phyloP scores from a whole-genome alignment of 768 basidiomycete species.

The Boletus reticulatus region DNA sequence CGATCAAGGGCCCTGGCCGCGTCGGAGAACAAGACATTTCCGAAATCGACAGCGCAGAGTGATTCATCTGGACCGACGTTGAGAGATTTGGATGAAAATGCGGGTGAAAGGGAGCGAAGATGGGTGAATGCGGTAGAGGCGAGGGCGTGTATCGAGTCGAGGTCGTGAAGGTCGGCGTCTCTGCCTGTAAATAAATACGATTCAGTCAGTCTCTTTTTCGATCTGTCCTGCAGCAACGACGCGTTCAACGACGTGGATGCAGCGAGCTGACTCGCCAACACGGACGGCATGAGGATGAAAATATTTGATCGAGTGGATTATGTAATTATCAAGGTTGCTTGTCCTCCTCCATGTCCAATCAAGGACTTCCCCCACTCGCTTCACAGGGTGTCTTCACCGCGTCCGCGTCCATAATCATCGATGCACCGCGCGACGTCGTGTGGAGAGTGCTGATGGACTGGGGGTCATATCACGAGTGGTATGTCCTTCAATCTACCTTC shows the following conservation, averaged over 20 bases:
- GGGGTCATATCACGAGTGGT: conserved; percentile 62
- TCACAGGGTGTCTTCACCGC: conserved; percentile 47
- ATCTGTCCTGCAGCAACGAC: conserved; percentile 62
- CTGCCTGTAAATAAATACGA: conserved; percentile 88
- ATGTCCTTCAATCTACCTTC: conserved; percentile 9
- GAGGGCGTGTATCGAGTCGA: conserved; percentile 82
- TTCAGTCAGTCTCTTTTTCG: conserved; percentile 56
- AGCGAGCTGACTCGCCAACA: conserved; percentile 80
- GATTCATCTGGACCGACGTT: conserved; percentile 17
- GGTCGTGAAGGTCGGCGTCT: conserved; percentile 82
- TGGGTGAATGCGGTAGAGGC: conserved; percentile 77
- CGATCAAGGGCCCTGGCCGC: conserved; percentile 72
- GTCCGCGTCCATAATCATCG: conserved; percentile 48
- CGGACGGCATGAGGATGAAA: conserved; percentile 47
- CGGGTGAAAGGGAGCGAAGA: conserved; percentile 58
- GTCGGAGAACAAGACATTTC: conserved; percentile 78
- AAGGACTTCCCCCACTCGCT: conserved; percentile 38
- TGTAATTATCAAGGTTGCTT: neutral
- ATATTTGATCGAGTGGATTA: neutral
- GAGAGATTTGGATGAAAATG: conserved; percentile 33
- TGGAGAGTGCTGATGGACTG: conserved; percentile 66
- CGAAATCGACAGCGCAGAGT: conserved; percentile 42
- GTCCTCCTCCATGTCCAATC: neutral
- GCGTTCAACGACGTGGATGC: conserved; percentile 78
- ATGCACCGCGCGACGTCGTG: conserved; percentile 59